Base-by-base conservation (phyloP, 1,139 yeast genomes). In the Geotrichum citri-aurantii region DNA sequence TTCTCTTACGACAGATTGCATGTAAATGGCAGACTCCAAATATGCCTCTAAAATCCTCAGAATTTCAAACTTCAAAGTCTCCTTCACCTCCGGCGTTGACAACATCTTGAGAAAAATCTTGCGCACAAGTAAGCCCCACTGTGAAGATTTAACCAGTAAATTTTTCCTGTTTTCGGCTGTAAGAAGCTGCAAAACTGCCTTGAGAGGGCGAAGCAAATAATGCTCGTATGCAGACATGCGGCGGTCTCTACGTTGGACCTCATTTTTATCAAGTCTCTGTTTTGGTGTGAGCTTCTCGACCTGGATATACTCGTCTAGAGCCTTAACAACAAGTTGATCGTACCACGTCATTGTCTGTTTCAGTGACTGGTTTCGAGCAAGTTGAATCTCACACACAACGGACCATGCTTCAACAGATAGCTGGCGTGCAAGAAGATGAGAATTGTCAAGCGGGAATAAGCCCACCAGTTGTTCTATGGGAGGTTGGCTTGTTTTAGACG, bases 381-480 rank as follows among this genome's bases (percentile, higher is more conserved):
- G 31, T 23, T 57, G 59, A 23, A 57, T 48, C 12, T 53, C 55
- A 21, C 46, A 26, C 2, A 53, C 59, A 21, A 57, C 54, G 10
- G 42, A 33, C 59, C 59, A 57, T 7, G 59, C 59, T 21, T 57
- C 56, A 21, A 57, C 51, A 6, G 55, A 51, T 1, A 57, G 44
- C 33, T 52, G 26, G 33, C 59, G 27, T 23, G 59, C 59, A 24
- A 33, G 33, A 24, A 57, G 55, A 57, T 57, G 59, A 8, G 59
- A 57, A 27, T 57, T 57, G 6, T 48, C 50, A 17, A 57, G 48
- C 1, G 52, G 17, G 49, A 57, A 57, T 33, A 52, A 29, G 14
- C 56, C 55, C 4, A 50, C 59, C 11, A 57, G 31, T 42, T 57
- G 59, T 40, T 57, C 56, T 26, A 57, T 49, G n/a, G 56, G 59